Conservation (phyloP, 2,329 filamentous ascomycete species). For the Thelonectria rubi region DNA sequence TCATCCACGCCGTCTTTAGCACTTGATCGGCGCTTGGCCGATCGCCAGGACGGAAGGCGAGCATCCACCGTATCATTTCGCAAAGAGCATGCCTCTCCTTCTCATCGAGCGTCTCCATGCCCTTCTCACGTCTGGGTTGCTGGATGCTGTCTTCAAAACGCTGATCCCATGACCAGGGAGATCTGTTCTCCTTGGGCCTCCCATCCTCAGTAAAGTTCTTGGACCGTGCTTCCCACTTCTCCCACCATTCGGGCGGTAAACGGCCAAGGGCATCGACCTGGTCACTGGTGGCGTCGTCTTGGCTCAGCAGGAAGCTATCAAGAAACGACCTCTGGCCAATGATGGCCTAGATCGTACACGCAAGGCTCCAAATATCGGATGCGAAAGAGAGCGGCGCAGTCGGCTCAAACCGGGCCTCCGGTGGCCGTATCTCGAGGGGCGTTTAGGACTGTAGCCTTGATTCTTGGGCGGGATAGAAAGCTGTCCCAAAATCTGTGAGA, state of each 20-base stretch:
- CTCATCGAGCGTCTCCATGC: slow-evolving; percentile 2
- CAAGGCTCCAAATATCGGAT: slow-evolving; percentile 53
- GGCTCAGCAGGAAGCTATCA: slow-evolving; percentile 8
- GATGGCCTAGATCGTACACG: slow-evolving; percentile 48
- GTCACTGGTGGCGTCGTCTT: slow-evolving; percentile 27
- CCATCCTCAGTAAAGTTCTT: slow-evolving; percentile 23
- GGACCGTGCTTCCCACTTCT: slow-evolving; percentile 26
- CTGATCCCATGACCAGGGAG: neutral
- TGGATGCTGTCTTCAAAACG: slow-evolving; percentile 21
- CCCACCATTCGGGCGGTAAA: slow-evolving; percentile 30
- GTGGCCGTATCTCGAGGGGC: slow-evolving; percentile 43
- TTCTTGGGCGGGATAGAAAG: slow-evolving; percentile 42
- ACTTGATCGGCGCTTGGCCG: slow-evolving; percentile 21
- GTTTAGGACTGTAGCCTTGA: slow-evolving; percentile 40
- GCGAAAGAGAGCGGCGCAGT: slow-evolving; percentile 44
- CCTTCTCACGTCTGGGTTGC: slow-evolving; percentile 1
- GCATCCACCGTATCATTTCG: slow-evolving; percentile 26
- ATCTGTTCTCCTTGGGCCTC: neutral
- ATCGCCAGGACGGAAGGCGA: slow-evolving; percentile 8
- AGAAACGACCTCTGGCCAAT: slow-evolving; percentile 37
- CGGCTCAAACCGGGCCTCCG: slow-evolving; percentile 48
- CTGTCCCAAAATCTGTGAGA: slow-evolving; percentile 47
- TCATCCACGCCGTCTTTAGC: slow-evolving; percentile 12
- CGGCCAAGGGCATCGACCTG: slow-evolving; percentile 31
- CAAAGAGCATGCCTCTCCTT: slow-evolving; percentile 9